phyloP scores from a whole-genome alignment of 1,139 yeast species.

The Suzukiozyma palmioleophila region DNA sequence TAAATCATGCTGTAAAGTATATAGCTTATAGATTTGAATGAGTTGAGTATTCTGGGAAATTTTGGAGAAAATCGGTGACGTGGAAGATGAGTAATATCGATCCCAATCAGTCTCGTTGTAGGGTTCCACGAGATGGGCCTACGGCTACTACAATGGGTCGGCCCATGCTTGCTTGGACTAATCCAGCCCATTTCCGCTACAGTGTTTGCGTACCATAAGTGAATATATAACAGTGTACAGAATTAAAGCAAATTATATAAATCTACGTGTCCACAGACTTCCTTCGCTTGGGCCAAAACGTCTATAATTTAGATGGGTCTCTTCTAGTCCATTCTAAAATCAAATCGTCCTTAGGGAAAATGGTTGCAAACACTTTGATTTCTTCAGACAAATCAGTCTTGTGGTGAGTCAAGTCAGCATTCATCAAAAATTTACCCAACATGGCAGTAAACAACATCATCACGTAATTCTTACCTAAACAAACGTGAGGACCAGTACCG shows the following conservation, averaged over 20 bases:
- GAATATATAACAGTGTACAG: neutral
- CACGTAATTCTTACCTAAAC: slow-evolving; percentile 92
- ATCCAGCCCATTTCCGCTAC: too few relatives aligned
- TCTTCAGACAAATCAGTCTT: slow-evolving; percentile 82
- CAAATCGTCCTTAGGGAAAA: slow-evolving; percentile 95
- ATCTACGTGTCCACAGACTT: too few relatives aligned
- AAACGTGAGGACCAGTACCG: slow-evolving; percentile 95
- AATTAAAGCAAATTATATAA: neutral
- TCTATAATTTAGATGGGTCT: slow-evolving; percentile 34
- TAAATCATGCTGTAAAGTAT: too few relatives aligned
- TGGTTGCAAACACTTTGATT: slow-evolving; percentile 94
- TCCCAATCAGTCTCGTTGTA: too few relatives aligned
- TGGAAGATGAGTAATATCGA: too few relatives aligned
- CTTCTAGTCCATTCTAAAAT: slow-evolving; percentile 68
- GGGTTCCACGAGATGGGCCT: too few relatives aligned
- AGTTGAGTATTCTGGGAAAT: too few relatives aligned
- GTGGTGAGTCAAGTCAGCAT: slow-evolving; percentile 75
- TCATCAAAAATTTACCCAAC: slow-evolving; percentile 83
- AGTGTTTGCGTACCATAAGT: neutral
- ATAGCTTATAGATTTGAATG: too few relatives aligned
- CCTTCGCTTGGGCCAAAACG: too few relatives aligned
- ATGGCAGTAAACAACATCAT: slow-evolving; percentile 83
- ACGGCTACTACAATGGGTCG: too few relatives aligned
- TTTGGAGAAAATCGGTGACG: too few relatives aligned
- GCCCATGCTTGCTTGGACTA: too few relatives aligned